phyloP scores from a whole-genome alignment of 768 basidiomycete genomes.

The Mycena vulgaris region DNA sequence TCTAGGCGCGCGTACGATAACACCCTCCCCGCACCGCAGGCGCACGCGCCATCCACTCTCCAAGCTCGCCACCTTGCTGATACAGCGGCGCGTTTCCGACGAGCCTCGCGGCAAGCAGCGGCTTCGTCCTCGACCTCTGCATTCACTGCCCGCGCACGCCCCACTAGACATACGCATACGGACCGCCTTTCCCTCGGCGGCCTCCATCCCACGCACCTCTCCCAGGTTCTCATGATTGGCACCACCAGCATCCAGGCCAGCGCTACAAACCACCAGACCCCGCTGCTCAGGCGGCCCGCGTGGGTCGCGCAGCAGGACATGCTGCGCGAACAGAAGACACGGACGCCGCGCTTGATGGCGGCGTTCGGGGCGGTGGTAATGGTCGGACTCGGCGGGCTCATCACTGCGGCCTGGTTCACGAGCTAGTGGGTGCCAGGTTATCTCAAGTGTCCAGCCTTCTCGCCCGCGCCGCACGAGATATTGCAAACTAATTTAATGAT shows the following conservation, averaged over 20 bases:
- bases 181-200: slow-evolving; percentile 24
- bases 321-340: slow-evolving; percentile 34
- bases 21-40: slow-evolving; percentile 27
- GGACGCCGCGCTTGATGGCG: slow-evolving; percentile 20
- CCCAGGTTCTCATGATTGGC: slow-evolving; percentile 24
- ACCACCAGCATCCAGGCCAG: slow-evolving; percentile 34
- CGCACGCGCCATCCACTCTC: slow-evolving; percentile 19
- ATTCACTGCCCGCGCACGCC: neutral
- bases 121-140: neutral
- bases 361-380: too few relatives aligned
- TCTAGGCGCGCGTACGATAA: slow-evolving; percentile 37
- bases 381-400: too few relatives aligned
- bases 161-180: neutral
- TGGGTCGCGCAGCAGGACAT: slow-evolving; percentile 30
- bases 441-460: too few relatives aligned
- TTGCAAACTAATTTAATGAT: too few relatives aligned
- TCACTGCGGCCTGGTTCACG: too few relatives aligned
- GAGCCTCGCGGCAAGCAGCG: slow-evolving; percentile 1
- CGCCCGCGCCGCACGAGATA: too few relatives aligned
- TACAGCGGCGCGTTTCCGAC: slow-evolving; percentile 36
- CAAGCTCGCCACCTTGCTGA: slow-evolving; percentile 34
- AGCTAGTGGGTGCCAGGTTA: too few relatives aligned
- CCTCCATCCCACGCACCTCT: slow-evolving; percentile 6
- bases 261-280: slow-evolving; percentile 36
- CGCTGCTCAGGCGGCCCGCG: slow-evolving; percentile 18